Conservation (phyloP, 2,329 filamentous ascomycete species). For the Calcarisporium arbuscula region DNA sequence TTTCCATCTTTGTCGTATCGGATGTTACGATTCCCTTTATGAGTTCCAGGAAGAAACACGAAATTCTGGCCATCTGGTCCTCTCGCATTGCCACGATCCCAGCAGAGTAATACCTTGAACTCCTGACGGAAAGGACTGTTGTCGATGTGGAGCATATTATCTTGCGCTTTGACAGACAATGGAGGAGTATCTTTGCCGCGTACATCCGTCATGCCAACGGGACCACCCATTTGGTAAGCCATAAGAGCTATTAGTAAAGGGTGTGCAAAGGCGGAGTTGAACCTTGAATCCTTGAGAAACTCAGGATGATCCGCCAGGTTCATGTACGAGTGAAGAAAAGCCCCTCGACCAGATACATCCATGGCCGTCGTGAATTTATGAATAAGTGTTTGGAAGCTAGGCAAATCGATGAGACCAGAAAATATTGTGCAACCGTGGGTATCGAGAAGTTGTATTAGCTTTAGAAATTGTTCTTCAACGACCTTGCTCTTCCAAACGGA, state of each 20-base stretch:
- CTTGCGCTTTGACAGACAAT: background rate
- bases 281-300: background rate
- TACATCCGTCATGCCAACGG: too few species aligned
- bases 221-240: background rate
- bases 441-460: background rate
- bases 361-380: background rate
- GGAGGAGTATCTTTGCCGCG: background rate
- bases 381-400: background rate
- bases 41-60: background rate
- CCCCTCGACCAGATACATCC: background rate
- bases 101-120: background rate
- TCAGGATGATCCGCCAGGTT: background rate
- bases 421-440: background rate
- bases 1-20: too few species aligned
- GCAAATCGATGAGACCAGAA: background rate
- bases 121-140: background rate
- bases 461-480: background rate
- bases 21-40: too few species aligned
- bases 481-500: too few species aligned
- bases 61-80: conserved; percentile 1
- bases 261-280: background rate
- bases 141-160: conserved; percentile 1
- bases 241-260: background rate
- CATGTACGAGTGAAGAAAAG: background rate
- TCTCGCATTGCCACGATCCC: background rate